A percentile compares a stretch with the other conserved stretches of the same genome.
These are phyloP conservation scores for Amanita rubescens DNA, from an alignment of 768 basidiomycete genomes.

Conservation along the genomic window DNA sequence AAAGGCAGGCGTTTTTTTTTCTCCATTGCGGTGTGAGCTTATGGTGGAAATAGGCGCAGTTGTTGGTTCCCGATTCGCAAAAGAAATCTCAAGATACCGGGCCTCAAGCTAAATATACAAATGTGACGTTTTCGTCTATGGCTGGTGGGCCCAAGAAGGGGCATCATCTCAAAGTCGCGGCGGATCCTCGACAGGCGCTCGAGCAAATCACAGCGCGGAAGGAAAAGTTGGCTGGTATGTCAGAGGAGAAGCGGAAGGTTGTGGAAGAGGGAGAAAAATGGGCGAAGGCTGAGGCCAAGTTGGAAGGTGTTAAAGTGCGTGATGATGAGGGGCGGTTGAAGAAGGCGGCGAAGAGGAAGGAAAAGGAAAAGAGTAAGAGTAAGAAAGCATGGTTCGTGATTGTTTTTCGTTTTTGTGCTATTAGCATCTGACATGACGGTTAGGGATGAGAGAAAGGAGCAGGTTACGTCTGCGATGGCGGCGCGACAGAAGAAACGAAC, in stretches of 20 bases:
- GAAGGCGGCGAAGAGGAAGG: constrained; percentile 89
- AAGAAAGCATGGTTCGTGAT: constrained; percentile 75
- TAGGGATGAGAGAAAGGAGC: constrained; percentile 88
- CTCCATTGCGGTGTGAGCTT: background rate
- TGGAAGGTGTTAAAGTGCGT: constrained; percentile 87
- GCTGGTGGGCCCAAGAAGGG: constrained; percentile 47
- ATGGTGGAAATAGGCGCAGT: constrained; percentile 42
- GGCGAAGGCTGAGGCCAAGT: constrained; percentile 81
- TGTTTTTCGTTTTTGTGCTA: no score
- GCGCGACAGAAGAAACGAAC: constrained; percentile 85
- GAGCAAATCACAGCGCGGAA: constrained; percentile 71
- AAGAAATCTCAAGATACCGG: constrained; percentile 22
- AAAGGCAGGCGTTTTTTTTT: constrained; percentile 40
- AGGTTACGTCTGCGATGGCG: constrained; percentile 64
- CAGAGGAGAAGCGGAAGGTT: constrained; percentile 77
- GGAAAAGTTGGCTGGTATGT: constrained; percentile 65
- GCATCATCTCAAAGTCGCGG: constrained; percentile 54
- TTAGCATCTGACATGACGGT: no score
- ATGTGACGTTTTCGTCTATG: constrained; percentile 61
- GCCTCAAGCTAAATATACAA: constrained; percentile 42
- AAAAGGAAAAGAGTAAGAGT: constrained; percentile 81
- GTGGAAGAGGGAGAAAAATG: constrained; percentile 82
- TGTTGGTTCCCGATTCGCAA: constrained; percentile 57
- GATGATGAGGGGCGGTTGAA: constrained; percentile 83
- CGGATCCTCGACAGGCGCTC: constrained; percentile 84